These are phyloP conservation scores for Austroboletus eburneus DNA, from an alignment of 768 basidiomycete species.

Conservation along the genomic window DNA sequence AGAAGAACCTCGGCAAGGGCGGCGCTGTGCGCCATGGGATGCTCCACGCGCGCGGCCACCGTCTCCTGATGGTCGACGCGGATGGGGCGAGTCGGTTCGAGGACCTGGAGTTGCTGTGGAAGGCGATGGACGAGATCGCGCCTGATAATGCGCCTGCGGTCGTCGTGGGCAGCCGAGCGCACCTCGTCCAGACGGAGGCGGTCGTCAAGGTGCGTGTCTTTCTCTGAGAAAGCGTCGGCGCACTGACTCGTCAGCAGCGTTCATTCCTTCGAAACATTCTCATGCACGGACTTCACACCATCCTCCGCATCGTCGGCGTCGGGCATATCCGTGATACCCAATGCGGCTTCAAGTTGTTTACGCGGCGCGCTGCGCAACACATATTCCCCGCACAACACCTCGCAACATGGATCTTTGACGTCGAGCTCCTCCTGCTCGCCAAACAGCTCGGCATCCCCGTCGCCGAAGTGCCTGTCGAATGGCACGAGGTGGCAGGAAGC, in stretches of 20 bases:
- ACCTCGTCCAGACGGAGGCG: slow-evolving; percentile 87
- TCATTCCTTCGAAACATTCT: slow-evolving; percentile 85
- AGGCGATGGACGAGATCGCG: slow-evolving; percentile 60
- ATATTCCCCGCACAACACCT: slow-evolving; percentile 89
- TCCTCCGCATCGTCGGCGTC: slow-evolving; percentile 84
- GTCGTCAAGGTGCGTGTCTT: slow-evolving; percentile 72
- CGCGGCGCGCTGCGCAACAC: slow-evolving; percentile 70
- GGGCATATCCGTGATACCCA: slow-evolving; percentile 92
- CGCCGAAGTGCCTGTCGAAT: slow-evolving; percentile 81
- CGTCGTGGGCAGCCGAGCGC: slow-evolving; percentile 86
- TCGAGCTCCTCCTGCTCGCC: slow-evolving; percentile 85
- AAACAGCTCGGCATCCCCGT: slow-evolving; percentile 76
- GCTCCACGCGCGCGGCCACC: slow-evolving; percentile 69
- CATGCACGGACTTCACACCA: slow-evolving; percentile 91
- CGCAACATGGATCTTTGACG: slow-evolving; percentile 94
- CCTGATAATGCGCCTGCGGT: slow-evolving; percentile 51
- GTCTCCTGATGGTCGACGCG: slow-evolving; percentile 90
- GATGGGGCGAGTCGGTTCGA: slow-evolving; percentile 89
- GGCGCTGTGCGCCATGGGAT: slow-evolving; percentile 92
- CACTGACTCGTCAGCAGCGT: slow-evolving; percentile 46
- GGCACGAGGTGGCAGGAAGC: slow-evolving; percentile 93
- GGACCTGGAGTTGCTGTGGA: slow-evolving; percentile 79
- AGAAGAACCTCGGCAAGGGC: slow-evolving; percentile 85
- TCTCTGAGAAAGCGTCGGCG: not conserved
- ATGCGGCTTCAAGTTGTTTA: slow-evolving; percentile 96